A percentile compares a stretch with the other conserved stretches of the same genome.
Conservation (phyloP, 2,329 filamentous ascomycete genomes). For the Periconia macrospinosa region DNA sequence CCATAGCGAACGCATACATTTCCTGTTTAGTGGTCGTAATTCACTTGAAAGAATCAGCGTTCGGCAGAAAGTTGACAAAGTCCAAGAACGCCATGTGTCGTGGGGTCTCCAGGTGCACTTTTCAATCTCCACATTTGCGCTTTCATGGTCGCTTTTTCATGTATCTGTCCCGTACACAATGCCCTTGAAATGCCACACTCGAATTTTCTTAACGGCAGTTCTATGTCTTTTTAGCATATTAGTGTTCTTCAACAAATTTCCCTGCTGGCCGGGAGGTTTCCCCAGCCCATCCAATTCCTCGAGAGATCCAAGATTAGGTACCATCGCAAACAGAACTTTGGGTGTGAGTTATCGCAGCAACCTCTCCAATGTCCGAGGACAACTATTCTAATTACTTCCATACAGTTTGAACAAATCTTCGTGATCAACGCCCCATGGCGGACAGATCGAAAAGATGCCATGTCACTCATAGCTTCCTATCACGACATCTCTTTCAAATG, state of each 20-base stretch:
- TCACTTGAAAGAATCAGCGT: neutral
- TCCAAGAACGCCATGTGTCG: too few relatives aligned
- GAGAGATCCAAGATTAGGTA: slow-evolving; percentile 2
- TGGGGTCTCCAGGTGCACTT: too few relatives aligned
- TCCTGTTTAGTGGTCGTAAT: neutral
- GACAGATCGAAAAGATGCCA: slow-evolving; percentile 55
- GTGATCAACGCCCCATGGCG: slow-evolving; percentile 56
- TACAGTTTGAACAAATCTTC: slow-evolving; percentile 57
- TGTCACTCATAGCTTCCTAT: slow-evolving; percentile 52
- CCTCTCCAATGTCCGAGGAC: neutral
- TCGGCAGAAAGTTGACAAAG: neutral
- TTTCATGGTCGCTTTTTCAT: slow-evolving; percentile 11
- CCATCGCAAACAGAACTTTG: slow-evolving; percentile 21
- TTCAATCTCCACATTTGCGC: neutral
- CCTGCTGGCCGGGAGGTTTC: neutral
- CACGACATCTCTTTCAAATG: slow-evolving; percentile 51
- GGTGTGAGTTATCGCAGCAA: slow-evolving; percentile 15
- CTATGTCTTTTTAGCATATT: slow-evolving; percentile 11
- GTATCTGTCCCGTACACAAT: neutral
- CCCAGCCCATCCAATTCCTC: neutral
- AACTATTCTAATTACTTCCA: neutral
- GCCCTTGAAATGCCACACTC: neutral
- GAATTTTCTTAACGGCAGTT: slow-evolving; percentile 7
- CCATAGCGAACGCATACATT: neutral
- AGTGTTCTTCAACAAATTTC: slow-evolving; percentile 10